Conservation (phyloP, 202 grass and related monocot species). For the Schoenoplectus tabernaemontani region DNA sequence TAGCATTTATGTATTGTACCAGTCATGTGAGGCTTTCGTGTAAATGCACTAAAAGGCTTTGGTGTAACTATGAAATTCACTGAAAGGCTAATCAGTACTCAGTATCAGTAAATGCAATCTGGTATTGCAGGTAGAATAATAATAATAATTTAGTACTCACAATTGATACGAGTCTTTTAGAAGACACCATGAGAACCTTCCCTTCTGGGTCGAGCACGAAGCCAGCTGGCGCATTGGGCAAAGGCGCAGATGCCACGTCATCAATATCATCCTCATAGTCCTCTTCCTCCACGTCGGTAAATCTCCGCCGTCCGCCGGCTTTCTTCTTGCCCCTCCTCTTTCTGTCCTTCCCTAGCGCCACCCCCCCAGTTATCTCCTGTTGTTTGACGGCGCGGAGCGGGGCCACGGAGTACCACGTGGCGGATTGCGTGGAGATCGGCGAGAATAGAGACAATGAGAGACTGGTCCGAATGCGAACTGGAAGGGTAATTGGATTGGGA, state of each 20-base stretch:
- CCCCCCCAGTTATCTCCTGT: not conserved
- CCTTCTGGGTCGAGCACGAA: conserved; percentile 76
- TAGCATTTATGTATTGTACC: not conserved
- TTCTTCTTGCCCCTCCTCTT: conserved; percentile 1
- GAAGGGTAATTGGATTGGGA: not conserved
- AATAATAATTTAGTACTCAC: conserved; percentile 22
- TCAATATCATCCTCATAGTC: conserved; percentile 14
- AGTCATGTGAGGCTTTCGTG: not conserved
- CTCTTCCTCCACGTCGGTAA: not conserved
- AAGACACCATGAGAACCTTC: conserved; percentile 51
- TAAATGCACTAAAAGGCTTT: too few species aligned
- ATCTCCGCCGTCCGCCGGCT: not conserved
- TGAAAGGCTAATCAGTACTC: not conserved
- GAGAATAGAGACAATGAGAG: not conserved
- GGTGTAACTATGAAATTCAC: not conserved
- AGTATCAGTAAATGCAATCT: not conserved
- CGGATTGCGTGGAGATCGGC: not conserved
- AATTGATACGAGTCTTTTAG: conserved; percentile 59
- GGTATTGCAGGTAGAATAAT: not conserved
- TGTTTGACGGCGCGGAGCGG: conserved; percentile 33
- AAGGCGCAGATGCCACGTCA: conserved; percentile 26
- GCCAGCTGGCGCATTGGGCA: conserved; percentile 75
- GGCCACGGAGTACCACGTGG: not conserved
- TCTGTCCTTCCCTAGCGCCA: not conserved
- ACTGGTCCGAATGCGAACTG: not conserved